These are phyloP conservation scores for Trametes punicea DNA, from an alignment of 768 basidiomycete genomes.

Conservation along the genomic window DNA sequence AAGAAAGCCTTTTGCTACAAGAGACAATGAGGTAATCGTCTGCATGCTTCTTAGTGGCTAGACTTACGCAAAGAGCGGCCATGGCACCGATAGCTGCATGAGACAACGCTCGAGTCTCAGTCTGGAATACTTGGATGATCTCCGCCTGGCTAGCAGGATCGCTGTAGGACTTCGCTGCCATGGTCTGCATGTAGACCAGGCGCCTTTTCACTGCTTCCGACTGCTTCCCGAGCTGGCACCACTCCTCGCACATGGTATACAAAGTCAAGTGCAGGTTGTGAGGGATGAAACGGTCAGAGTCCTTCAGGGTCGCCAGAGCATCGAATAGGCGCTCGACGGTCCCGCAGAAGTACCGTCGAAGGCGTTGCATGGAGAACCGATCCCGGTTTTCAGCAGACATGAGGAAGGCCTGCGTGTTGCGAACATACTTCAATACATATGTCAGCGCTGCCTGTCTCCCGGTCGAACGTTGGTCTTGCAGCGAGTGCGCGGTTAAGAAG, in stretches of 20 bases:
- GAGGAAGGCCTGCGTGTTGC: constrained; percentile 78
- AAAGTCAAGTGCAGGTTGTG: constrained; percentile 72
- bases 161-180: constrained; percentile 51
- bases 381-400: constrained; percentile 68
- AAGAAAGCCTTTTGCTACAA: constrained; percentile 78
- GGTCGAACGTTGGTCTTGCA: constrained; percentile 66
- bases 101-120: constrained; percentile 70
- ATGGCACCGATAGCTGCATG: constrained; percentile 83
- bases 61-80: constrained; percentile 82
- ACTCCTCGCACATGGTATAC: constrained; percentile 87
- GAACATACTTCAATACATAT: constrained; percentile 83
- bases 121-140: constrained; percentile 53
- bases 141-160: constrained; percentile 48
- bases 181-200: constrained; percentile 66
- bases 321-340: constrained; percentile 85
- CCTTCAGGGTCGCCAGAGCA: constrained; percentile 62
- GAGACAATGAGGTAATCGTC: background rate
- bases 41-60: background rate
- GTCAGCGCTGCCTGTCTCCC: constrained; percentile 70
- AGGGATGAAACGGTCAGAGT: constrained; percentile 75
- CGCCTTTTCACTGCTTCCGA: constrained; percentile 70
- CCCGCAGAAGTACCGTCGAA: constrained; percentile 90
- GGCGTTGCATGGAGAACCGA: constrained; percentile 70
- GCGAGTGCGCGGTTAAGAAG: constrained; percentile 73
- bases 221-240: constrained; percentile 84